These are phyloP conservation scores for Spinacia oleracea DNA, from an alignment of 179 eudicot species.

Conservation along the genomic window DNA sequence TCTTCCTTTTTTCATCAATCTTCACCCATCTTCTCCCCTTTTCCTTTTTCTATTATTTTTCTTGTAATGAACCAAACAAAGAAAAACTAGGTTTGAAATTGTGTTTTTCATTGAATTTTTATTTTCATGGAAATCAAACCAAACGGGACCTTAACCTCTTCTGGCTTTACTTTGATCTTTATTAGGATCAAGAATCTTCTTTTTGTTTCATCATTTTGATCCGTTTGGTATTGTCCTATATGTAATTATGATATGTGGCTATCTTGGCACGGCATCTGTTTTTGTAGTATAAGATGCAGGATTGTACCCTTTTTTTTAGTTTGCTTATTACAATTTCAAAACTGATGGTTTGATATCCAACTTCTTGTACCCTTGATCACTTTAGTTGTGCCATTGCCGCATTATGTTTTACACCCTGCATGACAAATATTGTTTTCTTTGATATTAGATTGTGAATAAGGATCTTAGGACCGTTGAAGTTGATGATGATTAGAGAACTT, in stretches of 20 bases:
- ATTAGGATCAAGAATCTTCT: neutral
- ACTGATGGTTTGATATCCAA: neutral
- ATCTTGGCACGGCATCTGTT: neutral
- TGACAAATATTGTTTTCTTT: conserved; percentile 3
- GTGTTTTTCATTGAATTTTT: no score
- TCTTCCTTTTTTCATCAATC: no score
- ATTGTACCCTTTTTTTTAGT: neutral
- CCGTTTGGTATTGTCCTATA: neutral
- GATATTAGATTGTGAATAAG: conserved; percentile 58
- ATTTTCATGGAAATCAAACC: no score
- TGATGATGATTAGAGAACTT: conserved; percentile 45
- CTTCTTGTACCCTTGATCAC: neutral
- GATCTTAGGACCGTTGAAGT: conserved; percentile 44
- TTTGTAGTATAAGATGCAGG: neutral
- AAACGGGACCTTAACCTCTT: no score
- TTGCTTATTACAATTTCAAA: neutral
- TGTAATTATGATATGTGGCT: neutral
- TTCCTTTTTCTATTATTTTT: no score
- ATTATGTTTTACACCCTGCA: neutral
- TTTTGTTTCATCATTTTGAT: neutral
- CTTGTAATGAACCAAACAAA: no score
- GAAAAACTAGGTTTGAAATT: no score
- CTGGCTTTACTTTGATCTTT: neutral
- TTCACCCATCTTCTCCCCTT: no score
- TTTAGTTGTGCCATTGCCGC: neutral